These are phyloP conservation scores for Phytopythium chamaehyphon DNA, from an alignment of 352 stramenopile species.

Conservation along the genomic window DNA sequence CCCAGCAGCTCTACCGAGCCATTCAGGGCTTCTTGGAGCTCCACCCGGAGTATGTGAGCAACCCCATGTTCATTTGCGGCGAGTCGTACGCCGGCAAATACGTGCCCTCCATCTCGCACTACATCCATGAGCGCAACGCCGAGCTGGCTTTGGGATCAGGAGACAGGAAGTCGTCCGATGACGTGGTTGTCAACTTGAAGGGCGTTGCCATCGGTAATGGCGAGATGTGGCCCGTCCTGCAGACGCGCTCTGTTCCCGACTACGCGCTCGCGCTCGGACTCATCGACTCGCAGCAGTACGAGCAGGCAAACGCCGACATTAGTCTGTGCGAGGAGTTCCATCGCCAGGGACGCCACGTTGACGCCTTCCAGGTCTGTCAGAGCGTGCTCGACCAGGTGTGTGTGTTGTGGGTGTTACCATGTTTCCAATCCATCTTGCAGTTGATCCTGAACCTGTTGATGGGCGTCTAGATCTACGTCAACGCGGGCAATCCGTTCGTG, in stretches of 20 bases:
- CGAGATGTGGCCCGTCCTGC: conserved; percentile 78
- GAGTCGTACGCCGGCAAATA: conserved; percentile 98
- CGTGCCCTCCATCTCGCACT: conserved; percentile 92
- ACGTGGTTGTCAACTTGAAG: conserved; percentile 68
- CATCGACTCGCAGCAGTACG: conserved; percentile 82
- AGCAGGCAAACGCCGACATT: conserved; percentile 67
- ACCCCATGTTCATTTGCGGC: conserved; percentile 67
- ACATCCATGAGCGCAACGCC: conserved; percentile 90
- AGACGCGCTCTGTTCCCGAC: conserved; percentile 76
- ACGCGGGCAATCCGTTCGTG: conserved; percentile 76
- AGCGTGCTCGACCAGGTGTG: conserved; percentile 48
- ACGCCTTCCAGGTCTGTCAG: conserved; percentile 71
- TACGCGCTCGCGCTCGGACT: conserved; percentile 76
- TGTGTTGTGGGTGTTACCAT: background rate
- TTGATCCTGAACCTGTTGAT: background rate
- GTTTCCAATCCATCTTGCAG: no score
- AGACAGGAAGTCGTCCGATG: conserved; percentile 11
- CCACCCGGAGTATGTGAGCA: conserved; percentile 77
- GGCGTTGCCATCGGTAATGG: conserved; percentile 91
- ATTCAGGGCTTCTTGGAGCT: conserved; percentile 88
- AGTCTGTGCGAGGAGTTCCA: conserved; percentile 74
- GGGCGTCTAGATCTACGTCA: conserved; percentile 56
- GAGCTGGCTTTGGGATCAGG: conserved; percentile 2
- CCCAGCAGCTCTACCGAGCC: conserved; percentile 90
- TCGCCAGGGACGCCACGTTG: conserved; percentile 62